Evolutionary conservation across 768 basidiomycete genomes (phyloP).

Genomic region (Suillus fuscotomentosus): DNA sequence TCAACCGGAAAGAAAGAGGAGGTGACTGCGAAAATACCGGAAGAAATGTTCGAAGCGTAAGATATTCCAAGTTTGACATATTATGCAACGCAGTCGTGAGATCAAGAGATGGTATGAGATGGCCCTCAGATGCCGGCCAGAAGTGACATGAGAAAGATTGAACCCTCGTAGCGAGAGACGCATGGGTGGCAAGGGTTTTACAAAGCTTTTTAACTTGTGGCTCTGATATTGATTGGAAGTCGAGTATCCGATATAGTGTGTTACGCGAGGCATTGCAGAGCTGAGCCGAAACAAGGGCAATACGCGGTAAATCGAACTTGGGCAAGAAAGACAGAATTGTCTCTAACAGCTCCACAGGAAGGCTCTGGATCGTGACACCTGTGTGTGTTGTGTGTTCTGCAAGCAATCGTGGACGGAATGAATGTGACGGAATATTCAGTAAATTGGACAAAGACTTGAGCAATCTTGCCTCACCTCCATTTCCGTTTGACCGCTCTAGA

Average conservation of each 20-base stretch:
- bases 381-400: background rate
- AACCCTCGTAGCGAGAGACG: constrained; percentile 23
- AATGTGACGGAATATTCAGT: constrained; percentile 8
- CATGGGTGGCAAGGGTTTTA: constrained; percentile 16
- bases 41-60: constrained; percentile 25
- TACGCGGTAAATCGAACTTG: constrained; percentile 13
- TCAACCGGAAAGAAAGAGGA: constrained; percentile 21
- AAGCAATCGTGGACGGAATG: background rate
- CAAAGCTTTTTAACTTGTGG: constrained; percentile 17
- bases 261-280: constrained; percentile 22
- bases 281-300: constrained; percentile 23
- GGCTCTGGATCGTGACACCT: background rate
- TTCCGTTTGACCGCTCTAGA: background rate
- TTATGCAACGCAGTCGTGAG: constrained; percentile 26
- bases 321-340: constrained; percentile 22
- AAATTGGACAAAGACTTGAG: constrained; percentile 21
- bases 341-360: constrained; percentile 20
- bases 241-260: constrained; percentile 21
- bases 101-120: constrained; percentile 13
- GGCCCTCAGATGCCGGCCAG: constrained; percentile 18
- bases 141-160: constrained; percentile 21
- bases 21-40: constrained; percentile 19
- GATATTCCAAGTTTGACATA: constrained; percentile 27
- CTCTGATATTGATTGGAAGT: constrained; percentile 16
- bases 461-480: background rate